Evolutionary conservation across 306 rosid genomes (phyloP).

Genomic region (Cucumis sativus): DNA sequence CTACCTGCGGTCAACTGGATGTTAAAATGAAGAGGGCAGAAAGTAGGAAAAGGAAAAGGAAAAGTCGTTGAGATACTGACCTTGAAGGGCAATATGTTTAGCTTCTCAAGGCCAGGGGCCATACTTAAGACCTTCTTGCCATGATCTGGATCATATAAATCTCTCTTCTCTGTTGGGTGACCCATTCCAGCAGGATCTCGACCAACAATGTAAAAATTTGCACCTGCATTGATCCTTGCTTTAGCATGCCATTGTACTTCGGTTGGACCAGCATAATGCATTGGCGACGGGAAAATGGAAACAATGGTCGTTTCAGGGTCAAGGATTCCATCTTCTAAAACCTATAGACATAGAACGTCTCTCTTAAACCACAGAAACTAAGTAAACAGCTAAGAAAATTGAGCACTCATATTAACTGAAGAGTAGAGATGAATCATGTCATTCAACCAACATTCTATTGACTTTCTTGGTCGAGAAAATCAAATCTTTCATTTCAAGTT

Average conservation of each 20-base stretch:
- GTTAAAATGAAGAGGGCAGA: not conserved
- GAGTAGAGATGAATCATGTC: not conserved
- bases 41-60: not conserved
- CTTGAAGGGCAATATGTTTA: conserved; percentile 86
- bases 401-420: not conserved
- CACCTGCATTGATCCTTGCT: conserved; percentile 92
- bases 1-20: conserved; percentile 49
- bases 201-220: conserved; percentile 96
- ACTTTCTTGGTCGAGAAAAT: not conserved
- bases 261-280: conserved; percentile 98
- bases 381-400: not conserved
- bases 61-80: conserved; percentile 23
- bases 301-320: conserved; percentile 92
- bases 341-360: conserved; percentile 35
- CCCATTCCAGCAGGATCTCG: conserved; percentile 99
- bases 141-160: conserved; percentile 87
- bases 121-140: conserved; percentile 90
- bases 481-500: not conserved
- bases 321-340: conserved; percentile 86
- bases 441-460: not conserved
- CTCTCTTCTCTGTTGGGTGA: conserved; percentile 90
- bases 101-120: conserved; percentile 98
- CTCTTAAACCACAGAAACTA: not conserved
- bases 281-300: conserved; percentile 91
- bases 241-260: conserved; percentile 99